Evolutionary conservation across 83 land plant species (phyloP).

Genomic region (Picea mariana): DNA sequence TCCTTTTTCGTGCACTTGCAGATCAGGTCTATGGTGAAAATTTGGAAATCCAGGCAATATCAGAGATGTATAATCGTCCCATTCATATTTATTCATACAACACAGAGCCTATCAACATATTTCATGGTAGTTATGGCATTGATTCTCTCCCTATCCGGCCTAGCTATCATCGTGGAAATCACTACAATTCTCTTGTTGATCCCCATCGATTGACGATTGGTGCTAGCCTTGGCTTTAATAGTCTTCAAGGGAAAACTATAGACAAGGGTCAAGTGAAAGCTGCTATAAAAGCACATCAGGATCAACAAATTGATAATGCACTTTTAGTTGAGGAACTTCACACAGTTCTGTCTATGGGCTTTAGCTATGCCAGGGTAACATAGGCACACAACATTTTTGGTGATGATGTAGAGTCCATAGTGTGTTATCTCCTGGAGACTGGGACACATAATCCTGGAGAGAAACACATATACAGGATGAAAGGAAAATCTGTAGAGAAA

Average conservation of each 20-base stretch:
- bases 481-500: too few species aligned
- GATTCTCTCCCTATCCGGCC: slow-evolving; percentile 92
- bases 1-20: too few species aligned
- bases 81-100: slow-evolving; percentile 52
- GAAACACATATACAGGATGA: too few species aligned
- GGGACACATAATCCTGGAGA: too few species aligned
- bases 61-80: slow-evolving; percentile 98
- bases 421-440: too few species aligned
- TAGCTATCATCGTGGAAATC: slow-evolving; percentile 95
- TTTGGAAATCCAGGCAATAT: slow-evolving; percentile 95
- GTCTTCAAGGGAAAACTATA: slow-evolving; percentile 80
- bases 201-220: slow-evolving; percentile 88
- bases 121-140: slow-evolving; percentile 89
- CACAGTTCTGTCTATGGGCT: too few species aligned
- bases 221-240: slow-evolving; percentile 97
- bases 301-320: slow-evolving; percentile 95
- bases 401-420: too few species aligned
- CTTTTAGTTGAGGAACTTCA: too few species aligned
- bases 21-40: slow-evolving; percentile 95
- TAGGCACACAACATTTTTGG: too few species aligned
- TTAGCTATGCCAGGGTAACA: too few species aligned
- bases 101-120: slow-evolving; percentile 96
- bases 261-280: slow-evolving; percentile 98
- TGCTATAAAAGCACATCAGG: slow-evolving; percentile 97
- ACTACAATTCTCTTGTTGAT: slow-evolving; percentile 96